Evolutionary conservation across 2,329 filamentous ascomycete species (phyloP).

Genomic region (Penicillium digitatum): DNA sequence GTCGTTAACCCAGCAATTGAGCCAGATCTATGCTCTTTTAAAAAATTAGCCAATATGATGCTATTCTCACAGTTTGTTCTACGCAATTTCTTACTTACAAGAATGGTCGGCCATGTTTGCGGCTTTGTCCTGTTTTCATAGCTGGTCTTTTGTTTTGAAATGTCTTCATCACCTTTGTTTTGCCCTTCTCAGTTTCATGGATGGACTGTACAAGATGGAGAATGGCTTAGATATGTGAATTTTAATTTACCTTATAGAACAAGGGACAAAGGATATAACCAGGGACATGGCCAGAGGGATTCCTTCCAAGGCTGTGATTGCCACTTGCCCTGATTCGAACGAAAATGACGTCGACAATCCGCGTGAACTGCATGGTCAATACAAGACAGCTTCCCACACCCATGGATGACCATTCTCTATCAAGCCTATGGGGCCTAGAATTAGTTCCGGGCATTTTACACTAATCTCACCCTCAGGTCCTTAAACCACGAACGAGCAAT

Average conservation of each 20-base stretch:
- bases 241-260: no score
- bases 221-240: no score
- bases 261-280: no score
- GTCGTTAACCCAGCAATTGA: neutral
- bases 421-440: neutral
- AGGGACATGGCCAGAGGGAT: no score
- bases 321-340: constrained; percentile 1
- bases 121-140: no score
- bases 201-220: no score
- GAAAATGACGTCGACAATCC: constrained; percentile 3
- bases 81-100: neutral
- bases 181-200: no score
- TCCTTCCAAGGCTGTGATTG: neutral
- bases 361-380: neutral
- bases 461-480: neutral
- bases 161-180: no score
- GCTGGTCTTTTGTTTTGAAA: no score
- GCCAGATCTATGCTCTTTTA: neutral
- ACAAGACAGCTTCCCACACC: neutral
- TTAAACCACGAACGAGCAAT: neutral
- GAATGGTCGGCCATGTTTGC: no score
- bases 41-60: no score
- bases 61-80: neutral
- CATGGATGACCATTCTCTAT: neutral
- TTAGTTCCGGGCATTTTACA: neutral